Base-by-base conservation (phyloP, 371 early-diverging fungal species). In the Blakeslea trispora region DNA sequence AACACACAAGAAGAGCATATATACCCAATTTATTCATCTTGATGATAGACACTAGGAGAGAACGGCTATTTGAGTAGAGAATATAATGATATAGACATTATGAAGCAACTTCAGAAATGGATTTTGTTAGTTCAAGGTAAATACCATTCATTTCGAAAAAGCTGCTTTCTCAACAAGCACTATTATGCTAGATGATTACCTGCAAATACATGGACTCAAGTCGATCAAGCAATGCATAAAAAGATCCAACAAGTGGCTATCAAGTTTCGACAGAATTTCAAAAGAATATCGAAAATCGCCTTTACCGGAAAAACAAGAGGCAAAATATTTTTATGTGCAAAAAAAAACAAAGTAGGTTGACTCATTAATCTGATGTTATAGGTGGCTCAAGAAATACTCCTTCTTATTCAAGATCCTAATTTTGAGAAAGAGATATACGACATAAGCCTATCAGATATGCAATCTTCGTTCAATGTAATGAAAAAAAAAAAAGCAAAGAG, bases 51-150 rank as follows among this genome's bases (percentile, higher is more conserved):
- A 14, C 31, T 72, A 19, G 66, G 72, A 18, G 71, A 77, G 45
- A 53, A 71, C 53, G 60, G 68, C 1, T 72, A 77, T 47, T 41
- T 70, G 13, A 61, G 63, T 13, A 35, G 19, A 0, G 24, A 51
- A 15, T 23, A 59, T n/a, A 50, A 64, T 2, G 71, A 72, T 14
- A 31, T 53, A 11, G 69, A 74, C 19, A 56, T 57, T 0, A 77
- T 77, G 71, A 57, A 47, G 2, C 69, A 70, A 28, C 18, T 77
- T 13, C 65, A 68, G 42, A 70, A 66, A 55, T 71, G 66, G 63
- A 24, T 72, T 5, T 22, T 41, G 3, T 23, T 64, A n/a, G 34
- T 72, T 34, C 43, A 71, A 54, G 77, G 77, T 76, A 64, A 35
- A 21, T 4, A 35, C 5, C 15, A 45, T 1, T n/a, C 23, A n/a